phyloP scores from a whole-genome alignment of 345 rosid genomes.

The Aquilaria yunnanensis region DNA sequence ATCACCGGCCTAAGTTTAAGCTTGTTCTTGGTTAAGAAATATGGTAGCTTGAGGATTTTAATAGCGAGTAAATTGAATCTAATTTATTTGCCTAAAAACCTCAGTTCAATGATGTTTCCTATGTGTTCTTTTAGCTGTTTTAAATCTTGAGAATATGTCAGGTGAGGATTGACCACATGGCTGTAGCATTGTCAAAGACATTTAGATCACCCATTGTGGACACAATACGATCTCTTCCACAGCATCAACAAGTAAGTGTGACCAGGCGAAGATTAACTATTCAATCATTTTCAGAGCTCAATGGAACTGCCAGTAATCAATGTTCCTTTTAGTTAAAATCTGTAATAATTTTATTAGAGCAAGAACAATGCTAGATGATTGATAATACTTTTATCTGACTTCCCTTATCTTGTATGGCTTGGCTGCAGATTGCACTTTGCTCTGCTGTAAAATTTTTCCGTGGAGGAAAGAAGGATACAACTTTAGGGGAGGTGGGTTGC shows the following conservation, averaged over 20 bases:
- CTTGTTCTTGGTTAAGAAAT: not conserved
- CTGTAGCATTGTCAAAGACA: constrained; percentile 75
- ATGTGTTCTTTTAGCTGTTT: no score
- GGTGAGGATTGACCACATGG: constrained; percentile 86
- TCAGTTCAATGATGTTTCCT: no score
- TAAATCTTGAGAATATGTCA: constrained; percentile 16
- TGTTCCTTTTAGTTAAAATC: no score
- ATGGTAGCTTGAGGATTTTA: not conserved
- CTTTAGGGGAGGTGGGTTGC: constrained; percentile 56
- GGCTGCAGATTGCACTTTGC: constrained; percentile 66
- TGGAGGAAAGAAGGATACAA: constrained; percentile 77
- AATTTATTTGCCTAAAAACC: no score
- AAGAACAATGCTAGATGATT: not conserved
- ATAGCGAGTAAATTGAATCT: no score
- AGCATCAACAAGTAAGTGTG: constrained; percentile 84
- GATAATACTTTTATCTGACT: not conserved
- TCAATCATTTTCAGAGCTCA: no score
- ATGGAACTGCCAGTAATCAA: no score
- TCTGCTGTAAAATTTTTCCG: constrained; percentile 74
- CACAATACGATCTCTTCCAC: constrained; percentile 88
- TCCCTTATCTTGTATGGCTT: constrained; percentile 2
- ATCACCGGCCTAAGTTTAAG: constrained; percentile 5
- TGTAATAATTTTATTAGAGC: no score
- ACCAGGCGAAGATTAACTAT: no score
- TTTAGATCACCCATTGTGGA: constrained; percentile 73